phyloP scores from a whole-genome alignment of 2,329 filamentous ascomycete species.

The Nigrograna mackinnonii region DNA sequence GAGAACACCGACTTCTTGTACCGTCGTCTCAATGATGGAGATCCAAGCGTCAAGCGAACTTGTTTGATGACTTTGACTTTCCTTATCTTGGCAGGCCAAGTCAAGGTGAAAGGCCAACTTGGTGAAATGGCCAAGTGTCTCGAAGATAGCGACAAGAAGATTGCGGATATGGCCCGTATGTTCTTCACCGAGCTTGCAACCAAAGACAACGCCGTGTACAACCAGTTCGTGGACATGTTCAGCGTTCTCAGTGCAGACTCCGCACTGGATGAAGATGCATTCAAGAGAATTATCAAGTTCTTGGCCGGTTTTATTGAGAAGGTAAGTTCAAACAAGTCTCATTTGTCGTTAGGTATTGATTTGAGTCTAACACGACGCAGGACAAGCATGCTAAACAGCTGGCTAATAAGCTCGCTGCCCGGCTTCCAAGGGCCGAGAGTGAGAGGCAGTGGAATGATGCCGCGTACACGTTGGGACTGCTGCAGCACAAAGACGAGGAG shows the following conservation, averaged over 20 bases:
- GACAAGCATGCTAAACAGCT: constrained; percentile 97
- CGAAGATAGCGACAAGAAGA: constrained; percentile 92
- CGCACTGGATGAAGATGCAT: constrained; percentile 79
- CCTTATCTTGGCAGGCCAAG: constrained; percentile 92
- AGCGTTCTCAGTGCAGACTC: constrained; percentile 83
- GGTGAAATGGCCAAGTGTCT: constrained; percentile 99
- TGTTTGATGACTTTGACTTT: constrained; percentile 99
- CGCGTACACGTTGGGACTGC: constrained; percentile 82
- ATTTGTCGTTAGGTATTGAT: no score
- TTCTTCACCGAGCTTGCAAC: constrained; percentile 98
- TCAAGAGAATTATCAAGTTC: constrained; percentile 88
- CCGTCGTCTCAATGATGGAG: constrained; percentile 84
- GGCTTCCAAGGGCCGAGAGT: constrained; percentile 82
- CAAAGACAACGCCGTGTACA: constrained; percentile 98
- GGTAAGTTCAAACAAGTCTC: constrained; percentile 61
- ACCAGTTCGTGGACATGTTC: constrained; percentile 99
- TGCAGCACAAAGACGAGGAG: constrained; percentile 93
- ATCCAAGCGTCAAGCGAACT: constrained; percentile 90
- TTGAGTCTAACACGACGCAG: constrained; percentile 49
- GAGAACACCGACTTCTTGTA: constrained; percentile 99
- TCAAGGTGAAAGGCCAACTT: constrained; percentile 98
- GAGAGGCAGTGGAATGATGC: constrained; percentile 98
- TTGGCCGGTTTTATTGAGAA: constrained; percentile 96
- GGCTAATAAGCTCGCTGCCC: constrained; percentile 86
- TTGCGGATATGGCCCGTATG: constrained; percentile 92